These are phyloP conservation scores for Yamadazyma laniorum DNA, from an alignment of 805 yeast species.

Conservation along the genomic window DNA sequence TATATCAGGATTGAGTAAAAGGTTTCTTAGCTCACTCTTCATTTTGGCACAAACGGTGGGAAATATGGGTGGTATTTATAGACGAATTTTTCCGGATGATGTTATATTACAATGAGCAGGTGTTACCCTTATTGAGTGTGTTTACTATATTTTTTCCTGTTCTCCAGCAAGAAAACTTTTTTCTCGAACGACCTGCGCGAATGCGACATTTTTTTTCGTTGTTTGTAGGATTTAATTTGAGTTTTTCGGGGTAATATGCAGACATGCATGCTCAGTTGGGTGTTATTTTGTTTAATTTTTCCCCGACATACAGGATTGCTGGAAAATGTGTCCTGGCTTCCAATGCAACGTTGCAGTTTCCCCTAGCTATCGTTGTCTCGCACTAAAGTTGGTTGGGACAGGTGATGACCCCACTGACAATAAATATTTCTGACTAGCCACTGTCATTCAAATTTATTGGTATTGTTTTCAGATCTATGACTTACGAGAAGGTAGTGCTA, in stretches of 20 bases:
- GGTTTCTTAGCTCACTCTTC: conserved; percentile 16
- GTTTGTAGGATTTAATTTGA: too few relatives aligned
- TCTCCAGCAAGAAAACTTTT: conserved; percentile 6
- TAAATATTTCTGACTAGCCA: too few relatives aligned
- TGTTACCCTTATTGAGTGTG: background rate
- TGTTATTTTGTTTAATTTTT: background rate
- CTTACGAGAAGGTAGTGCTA: conserved; percentile 22
- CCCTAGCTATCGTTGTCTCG: too few relatives aligned
- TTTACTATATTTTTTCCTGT: conserved; percentile 1
- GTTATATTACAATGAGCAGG: conserved; percentile 2
- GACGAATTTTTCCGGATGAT: conserved; percentile 1
- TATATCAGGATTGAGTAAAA: conserved; percentile 4
- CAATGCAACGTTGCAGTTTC: conserved; percentile 11
- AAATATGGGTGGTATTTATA: conserved; percentile 7
- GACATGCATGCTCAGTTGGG: too few relatives aligned
- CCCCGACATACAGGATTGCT: too few relatives aligned
- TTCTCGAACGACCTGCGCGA: conserved; percentile 1
- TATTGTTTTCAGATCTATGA: too few relatives aligned
- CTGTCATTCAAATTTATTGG: too few relatives aligned
- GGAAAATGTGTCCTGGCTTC: too few relatives aligned
- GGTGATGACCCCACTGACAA: too few relatives aligned
- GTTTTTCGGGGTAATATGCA: too few relatives aligned
- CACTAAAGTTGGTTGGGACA: too few relatives aligned
- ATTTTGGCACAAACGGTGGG: conserved; percentile 10
- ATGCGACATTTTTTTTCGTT: conserved; percentile 8